Conservation (phyloP, 2,329 filamentous ascomycete species). For the Cordyceps farinosa region DNA sequence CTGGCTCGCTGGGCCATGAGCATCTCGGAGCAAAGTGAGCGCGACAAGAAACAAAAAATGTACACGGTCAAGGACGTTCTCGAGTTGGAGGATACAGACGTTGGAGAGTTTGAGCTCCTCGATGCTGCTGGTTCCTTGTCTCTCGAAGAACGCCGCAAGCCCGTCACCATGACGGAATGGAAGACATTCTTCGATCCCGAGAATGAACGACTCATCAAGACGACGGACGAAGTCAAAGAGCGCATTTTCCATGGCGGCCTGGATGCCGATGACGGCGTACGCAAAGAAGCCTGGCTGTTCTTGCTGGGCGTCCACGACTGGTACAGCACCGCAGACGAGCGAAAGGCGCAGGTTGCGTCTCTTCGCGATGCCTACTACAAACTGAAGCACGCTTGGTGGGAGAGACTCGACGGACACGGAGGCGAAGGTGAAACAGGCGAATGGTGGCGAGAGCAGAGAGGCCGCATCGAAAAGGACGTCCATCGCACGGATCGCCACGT, state of each 20-base stretch:
- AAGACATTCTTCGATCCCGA: conserved; percentile 77
- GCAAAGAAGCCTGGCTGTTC: conserved; percentile 97
- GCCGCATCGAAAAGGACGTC: conserved; percentile 95
- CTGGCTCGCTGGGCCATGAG: conserved; percentile 98
- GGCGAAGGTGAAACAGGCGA: conserved; percentile 79
- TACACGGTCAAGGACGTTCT: conserved; percentile 92
- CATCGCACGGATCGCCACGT: conserved; percentile 94
- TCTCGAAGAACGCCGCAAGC: conserved; percentile 71
- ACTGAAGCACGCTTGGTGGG: conserved; percentile 95
- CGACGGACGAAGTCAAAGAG: conserved; percentile 90
- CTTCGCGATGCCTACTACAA: conserved; percentile 90
- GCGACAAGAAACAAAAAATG: conserved; percentile 77
- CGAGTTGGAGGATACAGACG: conserved; percentile 89
- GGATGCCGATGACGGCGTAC: conserved; percentile 81
- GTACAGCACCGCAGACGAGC: conserved; percentile 84
- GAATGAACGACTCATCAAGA: conserved; percentile 73
- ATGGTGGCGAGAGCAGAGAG: conserved; percentile 95
- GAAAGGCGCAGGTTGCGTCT: conserved; percentile 77
- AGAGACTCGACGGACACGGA: conserved; percentile 78
- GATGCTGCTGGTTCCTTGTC: conserved; percentile 73
- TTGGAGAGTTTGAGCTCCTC: conserved; percentile 93
- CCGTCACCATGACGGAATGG: conserved; percentile 83
- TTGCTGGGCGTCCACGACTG: conserved; percentile 88
- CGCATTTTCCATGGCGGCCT: conserved; percentile 95
- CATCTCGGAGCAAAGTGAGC: conserved; percentile 93